These are phyloP conservation scores for Zygoascus meyerae DNA, from an alignment of 1,139 yeast species.

Conservation along the genomic window DNA sequence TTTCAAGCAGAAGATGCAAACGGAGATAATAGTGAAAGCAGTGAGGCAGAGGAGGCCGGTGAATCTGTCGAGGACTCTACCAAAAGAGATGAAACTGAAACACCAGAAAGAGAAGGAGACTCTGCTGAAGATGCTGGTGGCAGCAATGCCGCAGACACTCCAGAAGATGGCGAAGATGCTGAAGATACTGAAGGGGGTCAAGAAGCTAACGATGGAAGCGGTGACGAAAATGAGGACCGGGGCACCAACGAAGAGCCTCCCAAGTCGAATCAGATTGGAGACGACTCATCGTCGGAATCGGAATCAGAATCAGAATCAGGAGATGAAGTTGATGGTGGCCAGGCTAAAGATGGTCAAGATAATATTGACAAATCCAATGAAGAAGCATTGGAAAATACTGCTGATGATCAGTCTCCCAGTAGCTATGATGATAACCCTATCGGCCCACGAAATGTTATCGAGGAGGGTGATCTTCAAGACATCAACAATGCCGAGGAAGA, in stretches of 20 bases:
- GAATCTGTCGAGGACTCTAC: conserved; percentile 6
- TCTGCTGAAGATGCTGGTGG: conserved; percentile 5
- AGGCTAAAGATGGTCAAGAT: conserved; percentile 3
- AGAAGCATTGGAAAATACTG: conserved; percentile 9
- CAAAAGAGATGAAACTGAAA: conserved; percentile 6
- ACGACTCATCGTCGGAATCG: conserved; percentile 4
- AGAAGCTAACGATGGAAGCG: conserved; percentile 7
- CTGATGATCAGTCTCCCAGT: conserved; percentile 8
- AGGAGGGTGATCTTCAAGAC: conserved; percentile 7
- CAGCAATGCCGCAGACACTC: conserved; percentile 1
- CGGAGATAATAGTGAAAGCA: neutral
- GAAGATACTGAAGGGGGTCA: neutral
- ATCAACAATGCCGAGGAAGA: conserved; percentile 12
- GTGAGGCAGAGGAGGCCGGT: neutral
- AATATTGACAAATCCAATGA: neutral
- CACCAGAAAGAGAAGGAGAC: conserved; percentile 1
- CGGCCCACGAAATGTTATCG: neutral
- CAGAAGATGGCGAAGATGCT: neutral
- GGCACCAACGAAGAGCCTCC: conserved; percentile 4
- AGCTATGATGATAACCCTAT: neutral
- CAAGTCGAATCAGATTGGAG: conserved; percentile 8
- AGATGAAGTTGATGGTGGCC: neutral
- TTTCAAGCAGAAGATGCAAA: conserved; percentile 17
- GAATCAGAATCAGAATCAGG: conserved; percentile 1
- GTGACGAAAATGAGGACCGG: neutral